Conservation (phyloP, 345 rosid genomes). For the Pistacia atlantica region DNA sequence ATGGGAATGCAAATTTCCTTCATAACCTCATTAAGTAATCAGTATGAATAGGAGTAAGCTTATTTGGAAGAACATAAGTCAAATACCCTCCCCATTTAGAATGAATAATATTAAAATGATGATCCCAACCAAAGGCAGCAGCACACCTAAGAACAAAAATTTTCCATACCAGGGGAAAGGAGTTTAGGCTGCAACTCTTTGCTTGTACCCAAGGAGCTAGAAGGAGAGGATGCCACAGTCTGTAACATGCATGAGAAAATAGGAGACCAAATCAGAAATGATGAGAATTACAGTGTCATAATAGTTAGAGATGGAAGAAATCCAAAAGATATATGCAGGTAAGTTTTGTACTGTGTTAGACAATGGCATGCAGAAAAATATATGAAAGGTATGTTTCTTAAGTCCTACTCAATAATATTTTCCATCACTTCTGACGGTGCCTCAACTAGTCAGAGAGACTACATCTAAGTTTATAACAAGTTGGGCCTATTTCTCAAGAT, state of each 20-base stretch:
- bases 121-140: slow-evolving; percentile 3
- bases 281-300: not conserved
- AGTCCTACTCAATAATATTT: not conserved
- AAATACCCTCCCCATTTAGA: not conserved
- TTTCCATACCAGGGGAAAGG: slow-evolving; percentile 40
- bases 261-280: not conserved
- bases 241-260: slow-evolving; percentile 33
- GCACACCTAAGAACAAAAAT: not conserved
- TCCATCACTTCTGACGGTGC: not conserved
- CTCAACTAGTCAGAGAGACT: not conserved
- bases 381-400: not conserved
- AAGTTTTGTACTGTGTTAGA: not conserved
- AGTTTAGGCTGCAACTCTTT: slow-evolving; percentile 45
- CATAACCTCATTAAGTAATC: not conserved
- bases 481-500: not conserved
- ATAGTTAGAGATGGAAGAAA: not conserved
- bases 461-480: not conserved
- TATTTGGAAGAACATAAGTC: not conserved
- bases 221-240: slow-evolving; percentile 60
- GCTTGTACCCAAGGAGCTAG: slow-evolving; percentile 34
- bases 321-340: not conserved
- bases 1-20: not conserved
- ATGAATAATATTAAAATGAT: slow-evolving; percentile 5
- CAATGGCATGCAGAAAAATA: not conserved
- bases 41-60: not conserved